A percentile compares a stretch with the other conserved stretches of the same genome.
Evolutionary conservation across 441 rosid genomes (phyloP).

Genomic region (Pelargonium australe): DNA sequence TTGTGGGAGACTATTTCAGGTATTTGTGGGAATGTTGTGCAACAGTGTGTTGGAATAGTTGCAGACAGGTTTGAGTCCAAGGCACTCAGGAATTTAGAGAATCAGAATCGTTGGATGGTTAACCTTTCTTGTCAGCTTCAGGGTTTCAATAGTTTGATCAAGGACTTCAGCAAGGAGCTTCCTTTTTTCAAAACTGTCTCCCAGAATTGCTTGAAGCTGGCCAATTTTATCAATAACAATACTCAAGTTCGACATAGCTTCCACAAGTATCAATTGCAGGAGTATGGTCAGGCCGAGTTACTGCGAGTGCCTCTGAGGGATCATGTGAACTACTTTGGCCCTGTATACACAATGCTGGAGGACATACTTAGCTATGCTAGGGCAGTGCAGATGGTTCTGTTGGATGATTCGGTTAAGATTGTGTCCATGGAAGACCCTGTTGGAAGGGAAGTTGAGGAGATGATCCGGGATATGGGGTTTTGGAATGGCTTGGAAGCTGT

Average conservation of each 20-base stretch:
- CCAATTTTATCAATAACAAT: background rate
- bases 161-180: background rate
- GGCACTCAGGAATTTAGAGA: background rate
- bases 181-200: background rate
- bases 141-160: background rate
- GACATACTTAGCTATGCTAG: background rate
- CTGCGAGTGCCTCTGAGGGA: no score
- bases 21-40: background rate
- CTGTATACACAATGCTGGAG: background rate
- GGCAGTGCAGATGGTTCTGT: no score
- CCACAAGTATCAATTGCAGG: no score
- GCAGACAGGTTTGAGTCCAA: background rate
- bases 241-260: background rate
- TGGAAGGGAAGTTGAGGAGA: background rate
- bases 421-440: background rate
- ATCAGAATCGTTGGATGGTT: constrained; percentile 3
- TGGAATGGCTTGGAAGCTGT: background rate
- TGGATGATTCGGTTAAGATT: no score
- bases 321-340: no score
- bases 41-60: background rate
- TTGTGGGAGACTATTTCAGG: constrained; percentile 2
- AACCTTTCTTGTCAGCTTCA: constrained; percentile 1
- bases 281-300: no score
- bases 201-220: background rate
- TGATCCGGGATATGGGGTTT: background rate